Conservation (phyloP, 2,329 filamentous ascomycete genomes). For the Alternaria gansuensis region DNA sequence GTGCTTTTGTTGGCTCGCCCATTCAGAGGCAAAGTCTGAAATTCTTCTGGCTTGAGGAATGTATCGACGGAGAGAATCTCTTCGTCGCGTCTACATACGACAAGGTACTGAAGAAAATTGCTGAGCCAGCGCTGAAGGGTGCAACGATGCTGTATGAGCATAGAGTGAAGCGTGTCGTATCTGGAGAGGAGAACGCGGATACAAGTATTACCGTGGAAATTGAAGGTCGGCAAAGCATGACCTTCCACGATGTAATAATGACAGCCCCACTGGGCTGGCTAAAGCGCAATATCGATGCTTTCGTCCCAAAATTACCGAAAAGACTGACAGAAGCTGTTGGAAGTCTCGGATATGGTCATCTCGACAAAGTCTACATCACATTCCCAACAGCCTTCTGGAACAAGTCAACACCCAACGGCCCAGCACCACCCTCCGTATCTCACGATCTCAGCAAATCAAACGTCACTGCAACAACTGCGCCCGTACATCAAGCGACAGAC, state of each 20-base stretch:
- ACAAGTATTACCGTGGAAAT: constrained; percentile 55
- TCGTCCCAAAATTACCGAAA: constrained; percentile 67
- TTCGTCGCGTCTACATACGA: constrained; percentile 70
- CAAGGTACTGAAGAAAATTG: constrained; percentile 67
- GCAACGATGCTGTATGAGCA: constrained; percentile 64
- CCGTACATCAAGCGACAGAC: constrained; percentile 45
- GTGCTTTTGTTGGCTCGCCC: constrained; percentile 73
- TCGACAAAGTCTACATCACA: constrained; percentile 71
- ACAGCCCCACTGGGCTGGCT: constrained; percentile 72
- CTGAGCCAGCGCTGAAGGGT: constrained; percentile 63
- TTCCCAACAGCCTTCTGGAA: constrained; percentile 83
- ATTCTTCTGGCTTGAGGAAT: constrained; percentile 82
- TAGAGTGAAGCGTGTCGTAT: constrained; percentile 57
- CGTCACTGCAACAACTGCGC: constrained; percentile 50
- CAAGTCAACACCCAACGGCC: constrained; percentile 2
- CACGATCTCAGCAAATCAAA: constrained; percentile 43
- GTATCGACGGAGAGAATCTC: constrained; percentile 74
- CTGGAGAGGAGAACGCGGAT: constrained; percentile 26
- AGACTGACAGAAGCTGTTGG: constrained; percentile 68
- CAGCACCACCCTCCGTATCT: constrained; percentile 9
- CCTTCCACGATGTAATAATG: constrained; percentile 74
- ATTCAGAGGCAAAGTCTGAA: constrained; percentile 73
- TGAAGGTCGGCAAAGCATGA: constrained; percentile 55
- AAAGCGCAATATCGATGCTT: constrained; percentile 55
- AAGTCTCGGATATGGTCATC: constrained; percentile 73